phyloP scores from a whole-genome alignment of 2,329 filamentous ascomycete species.

The Fusarium xylarioides region DNA sequence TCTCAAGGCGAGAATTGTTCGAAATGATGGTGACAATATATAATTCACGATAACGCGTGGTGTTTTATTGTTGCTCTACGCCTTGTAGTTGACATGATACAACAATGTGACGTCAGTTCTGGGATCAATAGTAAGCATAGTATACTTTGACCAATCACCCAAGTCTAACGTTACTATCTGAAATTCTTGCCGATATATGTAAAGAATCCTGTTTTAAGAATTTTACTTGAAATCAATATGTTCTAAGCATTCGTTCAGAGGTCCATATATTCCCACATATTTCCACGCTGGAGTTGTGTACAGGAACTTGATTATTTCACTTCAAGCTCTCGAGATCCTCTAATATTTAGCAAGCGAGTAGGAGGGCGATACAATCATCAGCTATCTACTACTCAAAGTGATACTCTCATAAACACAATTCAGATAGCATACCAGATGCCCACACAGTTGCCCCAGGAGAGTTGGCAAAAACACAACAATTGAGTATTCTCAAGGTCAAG shows the following conservation, averaged over 20 bases:
- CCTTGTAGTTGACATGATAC: slow-evolving; percentile 1
- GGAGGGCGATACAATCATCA: rapidly evolving
- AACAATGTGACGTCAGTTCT: neutral
- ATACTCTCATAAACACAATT: neutral
- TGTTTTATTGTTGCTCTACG: neutral
- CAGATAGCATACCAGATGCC: neutral
- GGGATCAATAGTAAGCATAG: neutral
- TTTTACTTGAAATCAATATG: neutral
- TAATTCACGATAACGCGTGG: rapidly evolving
- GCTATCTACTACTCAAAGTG: neutral
- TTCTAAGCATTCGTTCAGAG: rapidly evolving
- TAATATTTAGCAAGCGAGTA: neutral
- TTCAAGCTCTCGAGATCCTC: neutral
- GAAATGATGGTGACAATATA: no score
- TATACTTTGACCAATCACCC: rapidly evolving
- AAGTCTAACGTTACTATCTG: neutral
- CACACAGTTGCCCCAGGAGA: rapidly evolving
- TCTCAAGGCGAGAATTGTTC: no score
- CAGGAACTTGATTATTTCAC: neutral
- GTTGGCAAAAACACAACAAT: neutral
- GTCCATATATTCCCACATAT: neutral
- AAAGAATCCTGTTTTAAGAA: neutral
- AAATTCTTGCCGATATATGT: rapidly evolving
- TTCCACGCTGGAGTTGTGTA: rapidly evolving
- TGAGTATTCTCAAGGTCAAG: neutral